Percentiles rank a stretch among this genome's conserved stretches.
These are phyloP conservation scores for Lepiota venenata DNA, from an alignment of 768 basidiomycete species.

Conservation along the genomic window DNA sequence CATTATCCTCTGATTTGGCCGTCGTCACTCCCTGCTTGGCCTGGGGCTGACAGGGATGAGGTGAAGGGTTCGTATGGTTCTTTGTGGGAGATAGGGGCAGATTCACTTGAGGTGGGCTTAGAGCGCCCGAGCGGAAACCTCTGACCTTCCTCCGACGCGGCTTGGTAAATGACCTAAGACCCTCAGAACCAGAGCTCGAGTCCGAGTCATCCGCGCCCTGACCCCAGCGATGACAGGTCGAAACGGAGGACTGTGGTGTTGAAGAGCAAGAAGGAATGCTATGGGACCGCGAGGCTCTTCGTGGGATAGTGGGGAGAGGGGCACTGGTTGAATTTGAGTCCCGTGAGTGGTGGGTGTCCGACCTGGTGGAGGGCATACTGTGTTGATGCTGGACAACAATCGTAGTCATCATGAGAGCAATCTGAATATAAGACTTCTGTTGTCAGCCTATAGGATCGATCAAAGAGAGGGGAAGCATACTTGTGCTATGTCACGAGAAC, in stretches of 20 bases:
- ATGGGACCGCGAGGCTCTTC: conserved; percentile 36
- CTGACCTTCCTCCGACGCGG: conserved; percentile 18
- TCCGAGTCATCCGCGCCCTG: not conserved
- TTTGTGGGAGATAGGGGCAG: not conserved
- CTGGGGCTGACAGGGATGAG: not conserved
- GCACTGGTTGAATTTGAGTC: conserved; percentile 52
- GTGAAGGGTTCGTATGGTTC: not conserved
- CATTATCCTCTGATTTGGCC: conserved; percentile 19
- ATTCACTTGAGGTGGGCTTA: conserved; percentile 1
- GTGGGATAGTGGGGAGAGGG: conserved; percentile 63
- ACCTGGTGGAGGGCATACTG: conserved; percentile 29
- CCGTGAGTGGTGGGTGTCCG: conserved; percentile 29
- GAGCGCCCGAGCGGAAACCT: not conserved
- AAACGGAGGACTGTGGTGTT: conserved; percentile 7
- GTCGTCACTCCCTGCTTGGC: not conserved
- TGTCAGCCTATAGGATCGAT: conserved; percentile 5
- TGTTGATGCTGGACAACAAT: conserved; percentile 28
- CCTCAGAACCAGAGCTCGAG: conserved; percentile 9
- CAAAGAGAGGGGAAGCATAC: conserved; percentile 5
- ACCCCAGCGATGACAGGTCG: not conserved
- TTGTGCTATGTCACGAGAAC: not conserved
- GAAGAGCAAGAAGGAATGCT: conserved; percentile 19
- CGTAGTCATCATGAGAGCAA: conserved; percentile 40
- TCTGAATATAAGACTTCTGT: not conserved
- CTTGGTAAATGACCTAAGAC: not conserved